phyloP scores from a whole-genome alignment of 2,329 filamentous ascomycete genomes.

The Scedosporium minutisporum region DNA sequence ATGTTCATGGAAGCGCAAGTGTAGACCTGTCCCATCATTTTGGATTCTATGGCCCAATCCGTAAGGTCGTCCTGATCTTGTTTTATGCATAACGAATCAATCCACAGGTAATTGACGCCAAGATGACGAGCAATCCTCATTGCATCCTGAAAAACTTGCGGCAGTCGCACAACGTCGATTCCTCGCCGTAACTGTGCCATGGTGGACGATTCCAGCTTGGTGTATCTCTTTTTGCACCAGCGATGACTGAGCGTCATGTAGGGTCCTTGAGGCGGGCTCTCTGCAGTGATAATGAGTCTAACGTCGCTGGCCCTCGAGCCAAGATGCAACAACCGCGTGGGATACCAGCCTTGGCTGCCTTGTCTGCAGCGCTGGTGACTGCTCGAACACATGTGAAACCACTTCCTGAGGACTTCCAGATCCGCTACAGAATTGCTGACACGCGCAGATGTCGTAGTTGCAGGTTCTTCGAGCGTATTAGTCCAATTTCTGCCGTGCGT shows the following conservation, averaged over 20 bases:
- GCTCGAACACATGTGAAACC: neutral
- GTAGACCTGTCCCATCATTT: constrained; percentile 13
- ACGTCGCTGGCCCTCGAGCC: neutral
- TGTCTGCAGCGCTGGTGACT: neutral
- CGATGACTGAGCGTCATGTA: constrained; percentile 1
- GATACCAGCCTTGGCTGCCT: neutral
- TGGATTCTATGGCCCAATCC: constrained; percentile 12
- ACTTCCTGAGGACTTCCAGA: neutral
- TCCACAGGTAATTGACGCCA: constrained; percentile 15
- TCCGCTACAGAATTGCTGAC: neutral
- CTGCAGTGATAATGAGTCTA: neutral
- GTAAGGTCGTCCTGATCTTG: constrained; percentile 11
- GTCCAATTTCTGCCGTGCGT: too few relatives aligned
- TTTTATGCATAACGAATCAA: constrained; percentile 18
- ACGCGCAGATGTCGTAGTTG: neutral
- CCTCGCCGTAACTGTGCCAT: neutral
- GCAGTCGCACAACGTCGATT: constrained; percentile 6
- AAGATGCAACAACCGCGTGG: neutral
- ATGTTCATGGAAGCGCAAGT: constrained; percentile 8
- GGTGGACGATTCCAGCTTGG: neutral
- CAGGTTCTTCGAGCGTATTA: neutral
- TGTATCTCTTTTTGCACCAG: neutral
- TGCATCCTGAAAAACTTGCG: constrained; percentile 13
- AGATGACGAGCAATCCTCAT: constrained; percentile 9
- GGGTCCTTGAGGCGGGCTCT: neutral